phyloP scores from a whole-genome alignment of 306 rosid genomes.

The Abrus pulchellus region DNA sequence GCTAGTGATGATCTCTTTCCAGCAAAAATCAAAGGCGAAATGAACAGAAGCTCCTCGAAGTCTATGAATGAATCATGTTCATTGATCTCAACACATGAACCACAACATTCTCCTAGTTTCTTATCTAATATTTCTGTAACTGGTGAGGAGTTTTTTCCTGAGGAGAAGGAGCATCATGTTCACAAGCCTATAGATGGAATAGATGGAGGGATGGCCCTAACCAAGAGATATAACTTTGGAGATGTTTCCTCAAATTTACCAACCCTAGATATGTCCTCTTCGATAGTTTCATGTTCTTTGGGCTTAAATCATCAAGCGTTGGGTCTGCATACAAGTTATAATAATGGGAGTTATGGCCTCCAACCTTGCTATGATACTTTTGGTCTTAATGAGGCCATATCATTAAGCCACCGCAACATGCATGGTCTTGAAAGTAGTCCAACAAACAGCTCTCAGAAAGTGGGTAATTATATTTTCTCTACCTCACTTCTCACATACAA shows the following conservation, averaged over 20 bases:
- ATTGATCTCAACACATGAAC: conserved; percentile 10
- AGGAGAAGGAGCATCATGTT: conserved; percentile 11
- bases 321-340: conserved; percentile 46
- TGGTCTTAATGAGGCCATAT: conserved; percentile 39
- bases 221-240: conserved; percentile 40
- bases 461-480: conserved; percentile 35
- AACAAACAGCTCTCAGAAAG: conserved; percentile 62
- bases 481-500: neutral
- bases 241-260: conserved; percentile 39
- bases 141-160: conserved; percentile 42
- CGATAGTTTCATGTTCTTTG: conserved; percentile 54
- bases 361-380: conserved; percentile 38
- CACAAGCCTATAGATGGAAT: conserved; percentile 38
- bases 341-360: conserved; percentile 13
- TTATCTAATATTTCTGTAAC: conserved; percentile 18
- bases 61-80: conserved; percentile 3
- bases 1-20: conserved; percentile 32
- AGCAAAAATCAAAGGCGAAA: conserved; percentile 7
- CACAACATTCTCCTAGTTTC: conserved; percentile 38
- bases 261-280: conserved; percentile 45
- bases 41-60: neutral
- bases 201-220: conserved; percentile 43
- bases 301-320: conserved; percentile 51
- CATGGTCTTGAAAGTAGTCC: conserved; percentile 54
- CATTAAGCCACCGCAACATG: conserved; percentile 46